Evolutionary conservation across 306 rosid species (phyloP).

Genomic region (Ormosia semicastrata): DNA sequence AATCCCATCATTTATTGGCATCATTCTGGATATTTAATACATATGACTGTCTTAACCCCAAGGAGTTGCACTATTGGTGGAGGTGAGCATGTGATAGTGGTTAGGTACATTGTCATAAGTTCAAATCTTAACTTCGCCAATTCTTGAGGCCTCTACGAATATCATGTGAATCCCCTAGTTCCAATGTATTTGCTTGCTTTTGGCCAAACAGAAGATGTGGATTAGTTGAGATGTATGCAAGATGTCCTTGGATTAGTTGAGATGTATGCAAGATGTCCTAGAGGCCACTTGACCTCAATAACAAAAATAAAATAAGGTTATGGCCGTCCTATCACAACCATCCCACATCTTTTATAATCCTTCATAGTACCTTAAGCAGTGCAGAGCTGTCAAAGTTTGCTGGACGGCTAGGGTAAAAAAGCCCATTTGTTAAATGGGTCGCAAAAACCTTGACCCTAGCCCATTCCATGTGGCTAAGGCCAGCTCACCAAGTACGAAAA

Average conservation of each 20-base stretch:
- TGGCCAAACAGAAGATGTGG: neutral
- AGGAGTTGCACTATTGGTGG: neutral
- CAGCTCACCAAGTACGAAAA: neutral
- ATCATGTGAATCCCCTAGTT: neutral
- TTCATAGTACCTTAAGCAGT: neutral
- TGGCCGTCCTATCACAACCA: neutral
- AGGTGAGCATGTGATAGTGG: conserved; percentile 5
- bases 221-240: neutral
- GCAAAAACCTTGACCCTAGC: neutral
- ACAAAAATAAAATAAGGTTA: neutral
- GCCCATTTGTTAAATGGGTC: neutral
- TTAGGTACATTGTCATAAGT: neutral
- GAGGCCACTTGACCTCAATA: neutral
- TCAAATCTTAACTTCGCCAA: neutral
- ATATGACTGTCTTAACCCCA: neutral
- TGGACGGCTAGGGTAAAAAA: neutral
- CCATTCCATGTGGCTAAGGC: neutral
- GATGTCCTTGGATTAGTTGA: neutral
- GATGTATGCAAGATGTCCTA: neutral
- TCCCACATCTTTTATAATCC: neutral
- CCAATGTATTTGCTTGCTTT: neutral
- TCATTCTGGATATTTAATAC: neutral
- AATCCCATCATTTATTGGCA: neutral
- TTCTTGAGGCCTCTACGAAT: neutral
- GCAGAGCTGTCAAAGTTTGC: neutral